Base-by-base conservation (phyloP, 345 rosid genomes). In the Gossypium ekmanianum region DNA sequence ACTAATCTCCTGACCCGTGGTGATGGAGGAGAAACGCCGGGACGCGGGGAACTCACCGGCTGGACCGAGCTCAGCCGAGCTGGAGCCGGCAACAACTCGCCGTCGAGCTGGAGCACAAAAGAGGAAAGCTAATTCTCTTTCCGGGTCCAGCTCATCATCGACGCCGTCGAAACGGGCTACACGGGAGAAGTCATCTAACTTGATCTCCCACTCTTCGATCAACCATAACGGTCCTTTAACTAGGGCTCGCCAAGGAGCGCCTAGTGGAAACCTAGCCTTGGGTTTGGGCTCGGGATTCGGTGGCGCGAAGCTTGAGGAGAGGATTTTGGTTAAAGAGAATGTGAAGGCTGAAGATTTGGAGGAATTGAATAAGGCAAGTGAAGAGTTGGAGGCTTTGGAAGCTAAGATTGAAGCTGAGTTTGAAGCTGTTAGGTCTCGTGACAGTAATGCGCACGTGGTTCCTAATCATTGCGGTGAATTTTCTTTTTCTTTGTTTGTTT, bases 381-480 rank as follows among this genome's bases (percentile, higher is more conserved):
- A 85, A 75, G 85, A 81, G 73, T 88, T 91, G 94, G 93, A 87
- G 85, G 93, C 92, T 27, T 67, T 95, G 83, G 94, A 91, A 83
- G 85, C 89, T 48, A 84, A 84, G 72, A 87, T 88, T 44, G 98
- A 96, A 75, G 87, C 92, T 70, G 98, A 93, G 57, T 85, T 88
- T 68, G 97, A 93, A 77, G 88, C 79, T 61, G 74, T 96, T 81
- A 89, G 90, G 86, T 96, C 97, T 85, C 93, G 98, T 2, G 88
- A 84, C 57, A 56, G 79, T 52, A 87, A 85, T 81, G 88, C 82
- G 70, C 98, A 92, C 81, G 94, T 84, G 1, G 97, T 96, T 79
- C 99, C 98, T 64, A 86, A 74, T 73, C 99, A 96, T 77, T 96
- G 99, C 69, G 97, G 98, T 96, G 79, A 79, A 92, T 81, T 54